Evolutionary conservation across 805 yeast species (phyloP), one percentile per base, ranked within the genome.

Genomic region (Wickerhamomyces kurtzmanii): DNA sequence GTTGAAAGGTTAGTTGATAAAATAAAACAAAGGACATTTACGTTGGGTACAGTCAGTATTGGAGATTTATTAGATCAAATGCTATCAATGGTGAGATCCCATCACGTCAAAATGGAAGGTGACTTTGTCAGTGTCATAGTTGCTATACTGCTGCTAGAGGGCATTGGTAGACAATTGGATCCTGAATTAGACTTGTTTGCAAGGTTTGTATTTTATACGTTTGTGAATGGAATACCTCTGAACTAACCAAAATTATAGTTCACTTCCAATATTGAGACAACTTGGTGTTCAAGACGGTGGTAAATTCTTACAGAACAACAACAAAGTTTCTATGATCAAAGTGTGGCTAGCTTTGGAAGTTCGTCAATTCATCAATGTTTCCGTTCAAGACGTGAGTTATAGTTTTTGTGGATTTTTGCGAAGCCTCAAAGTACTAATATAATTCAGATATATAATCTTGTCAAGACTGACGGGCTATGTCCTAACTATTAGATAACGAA

Each of bases 91-190:
- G 97, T 91, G 12, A 63, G 97, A 36, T 60, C 64, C 8, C 98
- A 91, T 52, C 99, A 91, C 53, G 98, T 91, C 14, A 68, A 96
- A 47, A 82, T 91, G 94, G 99, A 91, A 48, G 93, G 94, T 6
- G 98, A 91, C 53, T 91, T 91, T 47, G 76, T 91, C 23, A 85
- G 94, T 17, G 95, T 91, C 15, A 80, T 91, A n/a, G 85, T 91
- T 18, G 95, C 97, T 1, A 86, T 91, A 15, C 57, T 91, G 30
- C 61, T 91, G 31, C 58, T 91, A 32, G 98, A 91, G 53, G 99
- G 99, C 8, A 81, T 91, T 30, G 97, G 98, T 13, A 67, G 97
- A 47, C 94, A 81, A 53, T 62, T 91, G 31, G 94, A 91, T 53
- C 96, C 97, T 2, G 75, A 85, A 23, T 63, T 91, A 45, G 98